These are phyloP conservation scores for Macadamia integrifolia DNA, from an alignment of 164 flowering plant species.

Conservation along the genomic window DNA sequence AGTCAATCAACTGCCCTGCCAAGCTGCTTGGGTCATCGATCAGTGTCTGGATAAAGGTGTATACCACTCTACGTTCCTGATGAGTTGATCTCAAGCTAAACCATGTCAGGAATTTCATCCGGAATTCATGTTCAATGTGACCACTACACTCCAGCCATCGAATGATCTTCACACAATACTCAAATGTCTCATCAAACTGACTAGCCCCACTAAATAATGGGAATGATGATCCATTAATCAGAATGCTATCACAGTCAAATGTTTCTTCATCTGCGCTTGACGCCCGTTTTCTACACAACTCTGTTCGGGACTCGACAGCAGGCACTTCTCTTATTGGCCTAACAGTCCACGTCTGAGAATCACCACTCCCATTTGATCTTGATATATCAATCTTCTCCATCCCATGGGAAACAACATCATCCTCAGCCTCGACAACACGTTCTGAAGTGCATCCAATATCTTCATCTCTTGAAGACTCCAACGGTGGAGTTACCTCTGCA, in stretches of 20 bases:
- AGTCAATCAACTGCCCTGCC: constrained; percentile 85
- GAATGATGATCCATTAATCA: constrained; percentile 67
- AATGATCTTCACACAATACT: constrained; percentile 83
- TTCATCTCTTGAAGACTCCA: constrained; percentile 67
- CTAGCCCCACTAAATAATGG: constrained; percentile 33
- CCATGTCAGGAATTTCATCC: constrained; percentile 90
- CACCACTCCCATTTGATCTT: constrained; percentile 63
- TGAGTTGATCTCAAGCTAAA: constrained; percentile 85
- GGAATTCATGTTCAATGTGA: constrained; percentile 70
- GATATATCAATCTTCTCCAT: constrained; percentile 41
- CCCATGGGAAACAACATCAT: constrained; percentile 51
- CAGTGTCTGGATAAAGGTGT: constrained; percentile 72
- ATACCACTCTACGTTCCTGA: constrained; percentile 84
- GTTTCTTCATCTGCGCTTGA: constrained; percentile 45
- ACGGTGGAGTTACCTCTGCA: constrained; percentile 72
- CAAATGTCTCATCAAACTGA: constrained; percentile 63
- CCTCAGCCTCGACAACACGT: constrained; percentile 49
- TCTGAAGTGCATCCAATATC: constrained; percentile 51
- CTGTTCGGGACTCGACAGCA: constrained; percentile 49
- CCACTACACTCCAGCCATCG: constrained; percentile 85
- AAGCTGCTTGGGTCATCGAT: constrained; percentile 80
- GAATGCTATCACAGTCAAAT: constrained; percentile 78
- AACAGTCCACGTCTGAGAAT: constrained; percentile 46
- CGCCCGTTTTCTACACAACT: constrained; percentile 43
- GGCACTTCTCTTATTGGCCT: constrained; percentile 40